These are phyloP conservation scores for Globisporangium polare DNA, from an alignment of 352 stramenopile species.

Conservation along the genomic window DNA sequence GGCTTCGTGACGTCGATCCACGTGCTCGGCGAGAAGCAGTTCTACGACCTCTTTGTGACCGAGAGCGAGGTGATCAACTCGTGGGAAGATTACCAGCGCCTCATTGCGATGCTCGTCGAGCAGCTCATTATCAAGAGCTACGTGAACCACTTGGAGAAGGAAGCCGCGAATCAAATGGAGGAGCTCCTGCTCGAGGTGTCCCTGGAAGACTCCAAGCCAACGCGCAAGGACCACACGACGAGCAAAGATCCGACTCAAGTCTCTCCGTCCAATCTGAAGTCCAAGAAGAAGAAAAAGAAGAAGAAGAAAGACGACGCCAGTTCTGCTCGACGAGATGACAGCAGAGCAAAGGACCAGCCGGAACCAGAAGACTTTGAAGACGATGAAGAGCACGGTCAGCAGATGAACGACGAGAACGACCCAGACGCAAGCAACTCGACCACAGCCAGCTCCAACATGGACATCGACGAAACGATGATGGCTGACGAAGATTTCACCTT, in stretches of 20 bases:
- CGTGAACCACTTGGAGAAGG: constrained; percentile 55
- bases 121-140: constrained; percentile 80
- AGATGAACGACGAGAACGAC: not conserved
- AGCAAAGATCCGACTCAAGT: not conserved
- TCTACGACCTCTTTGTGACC: constrained; percentile 64
- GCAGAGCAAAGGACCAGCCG: constrained; percentile 1
- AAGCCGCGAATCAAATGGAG: constrained; percentile 75
- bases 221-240: not conserved
- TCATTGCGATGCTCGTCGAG: constrained; percentile 85
- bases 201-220: constrained; percentile 21
- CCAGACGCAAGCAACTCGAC: not conserved
- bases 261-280: not conserved
- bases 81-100: constrained; percentile 75
- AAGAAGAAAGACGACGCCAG: constrained; percentile 30
- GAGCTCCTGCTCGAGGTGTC: constrained; percentile 60
- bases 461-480: not conserved
- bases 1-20: constrained; percentile 63
- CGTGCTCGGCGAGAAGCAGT: constrained; percentile 60
- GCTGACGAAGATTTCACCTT: not conserved
- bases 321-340: not conserved
- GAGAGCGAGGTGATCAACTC: constrained; percentile 80
- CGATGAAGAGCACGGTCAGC: not conserved
- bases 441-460: not conserved
- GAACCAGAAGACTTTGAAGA: constrained; percentile 19
- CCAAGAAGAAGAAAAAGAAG: constrained; percentile 41